Conservation (phyloP, 805 yeast genomes). For the Hanseniaspora osmophila region DNA sequence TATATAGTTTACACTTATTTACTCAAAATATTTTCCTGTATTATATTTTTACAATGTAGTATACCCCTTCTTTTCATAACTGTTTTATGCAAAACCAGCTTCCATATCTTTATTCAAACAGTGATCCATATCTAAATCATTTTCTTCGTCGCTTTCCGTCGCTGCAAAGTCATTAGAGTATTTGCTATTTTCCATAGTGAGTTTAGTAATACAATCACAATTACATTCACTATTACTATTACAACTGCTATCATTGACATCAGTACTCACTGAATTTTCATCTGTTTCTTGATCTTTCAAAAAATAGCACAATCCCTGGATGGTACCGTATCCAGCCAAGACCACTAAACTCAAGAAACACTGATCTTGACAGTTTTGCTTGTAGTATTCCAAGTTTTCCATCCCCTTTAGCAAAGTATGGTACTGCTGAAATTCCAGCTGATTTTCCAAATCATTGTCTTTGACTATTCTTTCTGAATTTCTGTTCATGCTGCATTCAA, state of each 20-base stretch:
- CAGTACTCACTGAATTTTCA: background rate
- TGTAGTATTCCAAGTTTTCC: background rate
- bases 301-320: too few species aligned
- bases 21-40: too few species aligned
- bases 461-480: too few species aligned
- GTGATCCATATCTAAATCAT: background rate
- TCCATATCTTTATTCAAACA: too few species aligned
- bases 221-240: background rate
- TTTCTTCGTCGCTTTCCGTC: background rate
- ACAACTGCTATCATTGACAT: background rate
- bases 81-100: too few species aligned
- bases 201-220: background rate
- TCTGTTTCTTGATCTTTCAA: too few species aligned
- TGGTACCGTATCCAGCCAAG: background rate
- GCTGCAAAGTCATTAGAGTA: background rate
- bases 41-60: too few species aligned
- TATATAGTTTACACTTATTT: too few species aligned
- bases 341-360: background rate
- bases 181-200: background rate
- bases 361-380: background rate
- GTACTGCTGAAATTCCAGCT: background rate
- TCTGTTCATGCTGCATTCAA: too few species aligned
- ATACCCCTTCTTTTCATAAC: too few species aligned
- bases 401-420: too few species aligned
- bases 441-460: background rate